Evolutionary conservation across 2,329 filamentous ascomycete species (phyloP).

Genomic region (Epichloe typhina): DNA sequence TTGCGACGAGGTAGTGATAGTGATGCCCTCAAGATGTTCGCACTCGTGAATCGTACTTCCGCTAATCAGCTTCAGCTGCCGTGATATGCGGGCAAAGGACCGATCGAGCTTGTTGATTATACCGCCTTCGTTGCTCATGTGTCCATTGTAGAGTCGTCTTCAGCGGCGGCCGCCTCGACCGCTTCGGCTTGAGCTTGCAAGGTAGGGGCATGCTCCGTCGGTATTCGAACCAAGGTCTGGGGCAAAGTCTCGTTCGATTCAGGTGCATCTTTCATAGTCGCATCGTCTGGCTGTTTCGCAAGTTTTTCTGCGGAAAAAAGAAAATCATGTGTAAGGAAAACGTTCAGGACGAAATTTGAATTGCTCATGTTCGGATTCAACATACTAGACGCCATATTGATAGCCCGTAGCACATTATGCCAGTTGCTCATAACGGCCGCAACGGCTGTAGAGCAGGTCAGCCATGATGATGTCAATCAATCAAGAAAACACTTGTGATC

Average conservation of each 20-base stretch:
- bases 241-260: conserved; percentile 45
- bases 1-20: not conserved
- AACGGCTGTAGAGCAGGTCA: conserved; percentile 45
- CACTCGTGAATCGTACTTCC: not conserved
- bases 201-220: conserved; percentile 60
- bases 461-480: not conserved
- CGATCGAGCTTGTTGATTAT: not conserved
- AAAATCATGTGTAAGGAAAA: conserved; percentile 6
- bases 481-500: not conserved
- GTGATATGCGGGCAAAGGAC: not conserved
- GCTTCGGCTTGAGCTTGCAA: conserved; percentile 48
- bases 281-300: conserved; percentile 40
- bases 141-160: conserved; percentile 14
- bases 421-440: conserved; percentile 77
- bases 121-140: conserved; percentile 1
- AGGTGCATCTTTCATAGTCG: conserved; percentile 14
- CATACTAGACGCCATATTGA: conserved; percentile 76
- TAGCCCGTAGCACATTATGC: conserved; percentile 74
- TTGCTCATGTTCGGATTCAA: not conserved
- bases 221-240: conserved; percentile 73
- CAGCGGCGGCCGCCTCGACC: conserved; percentile 30
- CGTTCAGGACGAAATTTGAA: no score
- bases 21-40: not conserved
- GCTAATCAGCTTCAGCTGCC: not conserved
- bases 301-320: conserved; percentile 45